Base-by-base conservation (phyloP, 2,329 filamentous ascomycete genomes). In the Clonostachys rosea region DNA sequence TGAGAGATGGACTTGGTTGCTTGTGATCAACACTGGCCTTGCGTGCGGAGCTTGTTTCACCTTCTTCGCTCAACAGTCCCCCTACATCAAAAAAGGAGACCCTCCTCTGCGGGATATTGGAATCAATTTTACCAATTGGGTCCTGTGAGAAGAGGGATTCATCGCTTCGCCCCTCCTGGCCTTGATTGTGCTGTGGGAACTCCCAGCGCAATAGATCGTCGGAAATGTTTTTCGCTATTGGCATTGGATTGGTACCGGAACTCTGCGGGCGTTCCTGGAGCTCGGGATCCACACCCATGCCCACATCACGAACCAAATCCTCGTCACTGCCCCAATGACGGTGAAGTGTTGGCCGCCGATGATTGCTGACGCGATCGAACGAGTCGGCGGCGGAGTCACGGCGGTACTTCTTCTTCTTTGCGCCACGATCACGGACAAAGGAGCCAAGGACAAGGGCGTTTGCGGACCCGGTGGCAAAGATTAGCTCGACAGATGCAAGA, bases 401-500 rank as follows among this genome's bases (percentile, higher is more conserved):
- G 46, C 86, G 85, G 69, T 88, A 96, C 61, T 90, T 94, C 48
- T 79, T 78, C 67, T 95, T 96, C 74, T 97, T 97, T 39, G 91
- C 73, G 24, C 94, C 94, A 46, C 89, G 81, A 62, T 97, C 92
- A 13, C 92, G 82, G 30, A 97, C 83, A 59, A 97, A 97, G 0
- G 91, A 95, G 12, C 92, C 92, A 4, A 99, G 79, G 1, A 96
- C 88, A 17, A 99, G 76, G 4, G 87, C 85, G 62, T 97, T 99
- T 12, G 92, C 89, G 1, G 95, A 87, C 0, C 84, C 83, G 0
- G 91, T 89, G 6, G 94, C 91, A 44, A 92, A 91, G 2, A 97
- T 76, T 8, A 97, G 86, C 61, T 99, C 94, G 16, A 95, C 76
- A 0, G 91, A 96, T 5, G 94, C 94, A 53, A 95, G 76, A 2